Evolutionary conservation across 805 yeast genomes (phyloP), one percentile per base, ranked within the genome.

Genomic region (Suhomyces vadensis): DNA sequence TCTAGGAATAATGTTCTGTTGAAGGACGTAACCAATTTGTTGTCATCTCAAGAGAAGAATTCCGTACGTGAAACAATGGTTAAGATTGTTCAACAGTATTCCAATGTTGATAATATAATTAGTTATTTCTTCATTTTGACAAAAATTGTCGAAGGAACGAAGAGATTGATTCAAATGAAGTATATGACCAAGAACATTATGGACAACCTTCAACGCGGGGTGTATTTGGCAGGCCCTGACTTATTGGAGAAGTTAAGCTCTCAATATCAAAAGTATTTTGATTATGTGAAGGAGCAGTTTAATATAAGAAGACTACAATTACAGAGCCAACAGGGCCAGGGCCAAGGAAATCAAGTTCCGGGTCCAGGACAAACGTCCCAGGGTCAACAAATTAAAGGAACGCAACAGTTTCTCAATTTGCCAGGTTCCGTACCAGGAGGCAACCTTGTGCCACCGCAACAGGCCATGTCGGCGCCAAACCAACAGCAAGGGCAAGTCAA

Each of bases 121-220:
- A 89, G 95, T 27, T 82, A 86, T 57, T 87, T 87, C 55, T 89
- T 79, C 57, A 77, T 85, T 46, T 71, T 87, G 48, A 85, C 95
- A 1, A 81, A 83, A 54, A 86, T 85, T 60, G 77, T 74, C 39
- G 87, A 82, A 39, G 91, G 87, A 7, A 85, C 95, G 1, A 82
- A 80, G 55, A 78, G 87, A 52, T 76, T 90, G 47, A 74, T 90
- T 47, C 91, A 86, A 58, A 79, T 87, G 74, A 83, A 88, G 63
- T 76, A 81, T 48, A 83, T 88, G 83, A 81, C 87, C 35, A 83
- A 81, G 56, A 85, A 83, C 58, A 85, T 88, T 48, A 66, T 83
- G 52, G 94, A 87, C 41, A 82, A 78, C 37, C 70, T 88, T 51
- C 77, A 82, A 46, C 73, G 79, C 50, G 84, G 84, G 4, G 70